phyloP scores from a whole-genome alignment of 2,329 filamentous ascomycete species.

The Amylocarpus encephaloides region DNA sequence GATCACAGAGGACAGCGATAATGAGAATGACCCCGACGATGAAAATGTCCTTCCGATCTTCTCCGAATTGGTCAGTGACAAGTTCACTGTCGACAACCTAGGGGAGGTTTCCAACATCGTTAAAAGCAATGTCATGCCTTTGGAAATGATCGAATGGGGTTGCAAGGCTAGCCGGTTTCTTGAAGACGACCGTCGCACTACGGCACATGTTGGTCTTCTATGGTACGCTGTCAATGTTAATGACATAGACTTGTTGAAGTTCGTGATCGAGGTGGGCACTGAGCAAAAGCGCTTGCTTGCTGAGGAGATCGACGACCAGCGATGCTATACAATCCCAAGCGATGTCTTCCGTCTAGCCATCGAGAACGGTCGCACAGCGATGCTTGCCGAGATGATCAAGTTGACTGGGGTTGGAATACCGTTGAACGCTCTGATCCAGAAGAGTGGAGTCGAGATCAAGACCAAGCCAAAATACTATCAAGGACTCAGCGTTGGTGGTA shows the following conservation, averaged over 20 bases:
- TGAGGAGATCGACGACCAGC: slow-evolving; percentile 23
- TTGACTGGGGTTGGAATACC: slow-evolving; percentile 63
- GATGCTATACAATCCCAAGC: slow-evolving; percentile 27
- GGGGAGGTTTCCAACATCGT: slow-evolving; percentile 63
- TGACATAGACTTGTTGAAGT: slow-evolving; percentile 26
- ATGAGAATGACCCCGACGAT: slow-evolving; percentile 11
- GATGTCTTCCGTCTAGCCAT: slow-evolving; percentile 41
- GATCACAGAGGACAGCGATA: slow-evolving; percentile 38
- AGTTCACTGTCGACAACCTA: slow-evolving; percentile 71
- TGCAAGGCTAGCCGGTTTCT: slow-evolving; percentile 32
- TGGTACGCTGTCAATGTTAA: slow-evolving; percentile 20
- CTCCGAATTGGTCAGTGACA: slow-evolving; percentile 53
- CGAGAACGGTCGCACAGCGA: slow-evolving; percentile 43
- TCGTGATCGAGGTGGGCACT: slow-evolving; percentile 22
- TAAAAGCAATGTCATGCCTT: slow-evolving; percentile 54
- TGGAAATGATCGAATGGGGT: slow-evolving; percentile 41
- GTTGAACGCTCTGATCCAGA: slow-evolving; percentile 58
- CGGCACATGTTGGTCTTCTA: slow-evolving; percentile 11
- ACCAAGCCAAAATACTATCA: slow-evolving; percentile 68
- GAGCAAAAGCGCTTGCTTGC: slow-evolving; percentile 23
- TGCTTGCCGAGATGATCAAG: slow-evolving; percentile 60
- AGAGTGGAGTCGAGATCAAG: slow-evolving; percentile 55
- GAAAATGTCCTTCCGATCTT: slow-evolving; percentile 39
- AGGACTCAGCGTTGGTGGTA: slow-evolving; percentile 68
- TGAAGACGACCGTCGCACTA: slow-evolving; percentile 20